Evolutionary conservation across 2,329 filamentous ascomycete genomes (phyloP).

Genomic region (Fusarium liriodendri): DNA sequence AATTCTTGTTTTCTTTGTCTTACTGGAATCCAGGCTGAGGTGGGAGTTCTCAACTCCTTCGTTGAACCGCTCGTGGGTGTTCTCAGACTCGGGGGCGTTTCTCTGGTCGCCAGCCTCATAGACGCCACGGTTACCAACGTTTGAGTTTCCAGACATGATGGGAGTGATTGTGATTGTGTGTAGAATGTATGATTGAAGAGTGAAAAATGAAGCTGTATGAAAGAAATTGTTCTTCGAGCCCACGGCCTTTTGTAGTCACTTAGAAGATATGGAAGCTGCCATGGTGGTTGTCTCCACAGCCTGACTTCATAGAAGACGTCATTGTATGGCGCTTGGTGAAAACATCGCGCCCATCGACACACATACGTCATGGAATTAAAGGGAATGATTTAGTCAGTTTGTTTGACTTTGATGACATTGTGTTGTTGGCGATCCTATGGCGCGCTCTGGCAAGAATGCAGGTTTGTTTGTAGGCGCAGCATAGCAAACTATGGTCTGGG

Average conservation of each 20-base stretch:
- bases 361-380: constrained; percentile 34
- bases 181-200: not conserved
- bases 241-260: constrained; percentile 32
- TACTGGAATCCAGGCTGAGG: constrained; percentile 77
- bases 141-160: constrained; percentile 62
- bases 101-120: constrained; percentile 85
- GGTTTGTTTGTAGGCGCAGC: not conserved
- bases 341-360: constrained; percentile 17
- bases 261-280: constrained; percentile 23
- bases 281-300: constrained; percentile 38
- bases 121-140: constrained; percentile 72
- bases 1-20: constrained; percentile 34
- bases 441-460: not conserved
- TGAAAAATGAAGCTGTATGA: constrained; percentile 6
- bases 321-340: constrained; percentile 33
- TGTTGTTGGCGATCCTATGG: constrained; percentile 15
- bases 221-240: not conserved
- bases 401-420: constrained; percentile 11
- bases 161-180: not conserved
- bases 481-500: not conserved
- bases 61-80: constrained; percentile 70
- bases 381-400: constrained; percentile 14
- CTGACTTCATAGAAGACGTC: constrained; percentile 47
- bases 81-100: constrained; percentile 66
- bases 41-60: constrained; percentile 80